A percentile compares a stretch with the other conserved stretches of the same genome.
Conservation (phyloP, 108 stramenopile species). For the Nitzschia palea region DNA sequence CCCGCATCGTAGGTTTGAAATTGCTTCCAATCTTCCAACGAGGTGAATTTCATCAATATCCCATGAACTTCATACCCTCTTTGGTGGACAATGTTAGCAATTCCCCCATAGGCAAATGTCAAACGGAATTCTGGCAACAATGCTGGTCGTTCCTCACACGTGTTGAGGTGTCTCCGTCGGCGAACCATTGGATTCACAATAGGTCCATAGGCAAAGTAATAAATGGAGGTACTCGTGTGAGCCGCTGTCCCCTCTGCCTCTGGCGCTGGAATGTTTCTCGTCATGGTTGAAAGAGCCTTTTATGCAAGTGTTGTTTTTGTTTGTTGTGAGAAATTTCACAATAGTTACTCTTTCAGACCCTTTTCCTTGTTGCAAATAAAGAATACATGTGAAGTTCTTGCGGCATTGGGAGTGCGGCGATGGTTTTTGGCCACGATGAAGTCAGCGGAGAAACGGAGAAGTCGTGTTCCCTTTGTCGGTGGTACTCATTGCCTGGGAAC, state of each 20-base stretch:
- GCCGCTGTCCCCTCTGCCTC: neutral
- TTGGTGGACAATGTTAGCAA: slow-evolving; percentile 16
- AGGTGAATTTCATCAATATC: slow-evolving; percentile 25
- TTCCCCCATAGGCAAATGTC: slow-evolving; percentile 27
- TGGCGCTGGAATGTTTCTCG: neutral
- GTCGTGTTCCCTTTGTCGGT: no score
- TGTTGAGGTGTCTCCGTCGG: slow-evolving; percentile 2
- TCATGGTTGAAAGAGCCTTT: no score
- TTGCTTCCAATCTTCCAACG: slow-evolving; percentile 14
- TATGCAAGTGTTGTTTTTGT: no score
- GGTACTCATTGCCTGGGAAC: no score
- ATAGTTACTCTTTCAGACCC: no score
- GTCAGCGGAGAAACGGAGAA: no score
- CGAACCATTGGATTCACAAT: slow-evolving; percentile 36
- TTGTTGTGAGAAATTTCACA: no score
- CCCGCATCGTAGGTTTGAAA: slow-evolving; percentile 16
- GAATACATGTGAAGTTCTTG: no score
- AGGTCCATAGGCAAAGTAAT: slow-evolving; percentile 37
- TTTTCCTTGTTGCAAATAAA: no score
- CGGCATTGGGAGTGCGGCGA: no score
- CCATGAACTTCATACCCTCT: slow-evolving; percentile 36
- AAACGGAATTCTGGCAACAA: slow-evolving; percentile 27
- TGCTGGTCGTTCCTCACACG: slow-evolving; percentile 8
- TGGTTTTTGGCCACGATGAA: no score
- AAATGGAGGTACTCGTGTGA: neutral